A percentile compares a stretch with the other conserved stretches of the same genome.
These are phyloP conservation scores for Linnemannia hyalina DNA, from an alignment of 192 early-diverging fungal species.

Conservation along the genomic window DNA sequence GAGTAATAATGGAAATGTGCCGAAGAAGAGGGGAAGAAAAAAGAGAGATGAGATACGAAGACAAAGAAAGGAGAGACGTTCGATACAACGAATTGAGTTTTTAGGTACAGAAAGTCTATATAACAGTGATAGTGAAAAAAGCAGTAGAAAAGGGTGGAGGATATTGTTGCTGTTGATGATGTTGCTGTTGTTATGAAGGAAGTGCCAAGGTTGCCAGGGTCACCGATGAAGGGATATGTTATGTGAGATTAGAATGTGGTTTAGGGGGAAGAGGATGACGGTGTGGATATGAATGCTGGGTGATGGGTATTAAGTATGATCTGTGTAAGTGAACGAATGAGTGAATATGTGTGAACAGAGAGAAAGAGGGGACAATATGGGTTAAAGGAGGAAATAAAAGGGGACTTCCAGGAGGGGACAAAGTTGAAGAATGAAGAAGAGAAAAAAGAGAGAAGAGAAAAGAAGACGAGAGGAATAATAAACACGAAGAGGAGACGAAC, in stretches of 20 bases:
- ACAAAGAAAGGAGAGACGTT: background rate
- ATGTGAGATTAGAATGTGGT: background rate
- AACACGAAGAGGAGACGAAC: background rate
- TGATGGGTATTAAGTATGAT: background rate
- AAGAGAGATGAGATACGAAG: background rate
- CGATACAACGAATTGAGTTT: background rate
- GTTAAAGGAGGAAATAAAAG: background rate
- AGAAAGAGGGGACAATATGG: too few species aligned
- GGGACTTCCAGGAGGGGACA: background rate
- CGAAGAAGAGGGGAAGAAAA: background rate
- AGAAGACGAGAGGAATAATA: background rate
- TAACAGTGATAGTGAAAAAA: background rate
- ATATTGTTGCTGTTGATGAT: background rate
- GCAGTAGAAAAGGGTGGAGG: background rate
- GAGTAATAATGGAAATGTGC: background rate
- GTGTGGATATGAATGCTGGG: background rate
- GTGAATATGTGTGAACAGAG: background rate
- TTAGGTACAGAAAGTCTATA: background rate
- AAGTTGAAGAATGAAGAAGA: background rate
- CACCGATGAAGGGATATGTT: background rate
- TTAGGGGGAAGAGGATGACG: background rate
- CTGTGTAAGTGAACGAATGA: background rate
- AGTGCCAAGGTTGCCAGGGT: background rate
- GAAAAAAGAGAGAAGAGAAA: background rate
- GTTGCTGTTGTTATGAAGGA: background rate